Conservation (phyloP, 1,284 basidiomycete species). For the Thelephora terrestris region DNA sequence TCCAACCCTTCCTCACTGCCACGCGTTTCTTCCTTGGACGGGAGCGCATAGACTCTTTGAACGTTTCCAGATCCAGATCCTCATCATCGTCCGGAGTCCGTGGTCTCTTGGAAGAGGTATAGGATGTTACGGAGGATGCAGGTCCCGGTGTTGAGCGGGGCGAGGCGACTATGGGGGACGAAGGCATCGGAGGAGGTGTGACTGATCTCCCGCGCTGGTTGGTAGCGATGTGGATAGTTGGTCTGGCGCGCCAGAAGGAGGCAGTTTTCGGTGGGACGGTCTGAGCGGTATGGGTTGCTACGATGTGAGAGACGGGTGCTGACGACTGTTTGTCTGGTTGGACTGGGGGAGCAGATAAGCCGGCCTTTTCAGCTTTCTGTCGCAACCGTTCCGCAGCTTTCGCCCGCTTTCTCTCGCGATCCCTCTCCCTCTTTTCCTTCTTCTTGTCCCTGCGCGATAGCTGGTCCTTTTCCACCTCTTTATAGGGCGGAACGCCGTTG, state of each 20-base stretch:
- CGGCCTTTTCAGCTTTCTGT: conserved; percentile 25
- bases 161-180: conserved; percentile 30
- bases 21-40: conserved; percentile 52
- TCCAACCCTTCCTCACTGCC: conserved; percentile 72
- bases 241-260: conserved; percentile 53
- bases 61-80: conserved; percentile 20
- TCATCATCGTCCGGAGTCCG: conserved; percentile 49
- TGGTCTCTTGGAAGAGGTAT: conserved; percentile 69
- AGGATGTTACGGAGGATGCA: conserved; percentile 62
- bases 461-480: conserved; percentile 49
- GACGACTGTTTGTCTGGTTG: conserved; percentile 9
- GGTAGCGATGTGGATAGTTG: conserved; percentile 56
- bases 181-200: conserved; percentile 58
- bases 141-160: conserved; percentile 57
- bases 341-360: conserved; percentile 13
- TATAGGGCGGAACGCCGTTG: conserved; percentile 61
- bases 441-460: conserved; percentile 37
- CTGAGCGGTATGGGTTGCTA: conserved; percentile 1
- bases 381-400: conserved; percentile 16
- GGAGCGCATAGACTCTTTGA: neutral
- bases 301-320: conserved; percentile 11
- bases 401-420: conserved; percentile 10
- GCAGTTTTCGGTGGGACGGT: conserved; percentile 22
- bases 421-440: conserved; percentile 39
- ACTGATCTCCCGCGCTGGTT: conserved; percentile 61